A percentile compares a stretch with the other conserved stretches of the same genome.
Conservation (phyloP, 768 basidiomycete genomes). For the Pluteus cervinus region DNA sequence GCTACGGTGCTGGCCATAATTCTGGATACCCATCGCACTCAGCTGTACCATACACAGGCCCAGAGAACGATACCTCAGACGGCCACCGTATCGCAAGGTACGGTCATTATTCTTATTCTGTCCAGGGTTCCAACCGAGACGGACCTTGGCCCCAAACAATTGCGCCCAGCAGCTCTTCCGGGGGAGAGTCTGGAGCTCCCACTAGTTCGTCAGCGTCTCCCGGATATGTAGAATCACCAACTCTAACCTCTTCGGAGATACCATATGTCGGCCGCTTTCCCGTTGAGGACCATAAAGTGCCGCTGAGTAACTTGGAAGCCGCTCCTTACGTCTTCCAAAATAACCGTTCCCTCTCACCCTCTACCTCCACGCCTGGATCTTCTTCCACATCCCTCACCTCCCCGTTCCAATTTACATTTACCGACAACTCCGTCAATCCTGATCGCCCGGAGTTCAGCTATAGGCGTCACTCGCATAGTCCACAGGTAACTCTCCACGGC, state of each 20-base stretch:
- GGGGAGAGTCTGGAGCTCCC: constrained; percentile 34
- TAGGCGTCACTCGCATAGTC: constrained; percentile 49
- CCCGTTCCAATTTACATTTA: constrained; percentile 62
- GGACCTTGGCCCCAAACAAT: constrained; percentile 32
- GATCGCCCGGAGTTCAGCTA: constrained; percentile 64
- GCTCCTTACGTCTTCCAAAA: constrained; percentile 55
- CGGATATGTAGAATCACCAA: constrained; percentile 50
- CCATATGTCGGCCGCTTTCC: constrained; percentile 38
- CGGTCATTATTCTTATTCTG: constrained; percentile 38
- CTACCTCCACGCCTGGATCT: constrained; percentile 53
- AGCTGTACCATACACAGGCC: constrained; percentile 28
- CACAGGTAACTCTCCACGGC: constrained; percentile 67
- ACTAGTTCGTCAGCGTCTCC: constrained; percentile 46
- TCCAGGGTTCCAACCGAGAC: constrained; percentile 29
- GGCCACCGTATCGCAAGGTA: constrained; percentile 47
- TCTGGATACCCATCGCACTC: constrained; percentile 41
- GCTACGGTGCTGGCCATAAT: constrained; percentile 35
- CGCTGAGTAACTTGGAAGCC: constrained; percentile 43
- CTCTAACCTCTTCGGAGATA: constrained; percentile 35
- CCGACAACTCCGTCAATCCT: constrained; percentile 44
- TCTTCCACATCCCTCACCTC: constrained; percentile 62
- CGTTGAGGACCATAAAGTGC: constrained; percentile 52
- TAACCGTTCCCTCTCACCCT: constrained; percentile 71
- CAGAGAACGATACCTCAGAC: constrained; percentile 19
- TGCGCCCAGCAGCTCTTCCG: constrained; percentile 27